Evolutionary conservation across 2,329 filamentous ascomycete genomes (phyloP), one percentile per base, ranked within the genome.

Genomic region (Pseudocercospora eumusae): DNA sequence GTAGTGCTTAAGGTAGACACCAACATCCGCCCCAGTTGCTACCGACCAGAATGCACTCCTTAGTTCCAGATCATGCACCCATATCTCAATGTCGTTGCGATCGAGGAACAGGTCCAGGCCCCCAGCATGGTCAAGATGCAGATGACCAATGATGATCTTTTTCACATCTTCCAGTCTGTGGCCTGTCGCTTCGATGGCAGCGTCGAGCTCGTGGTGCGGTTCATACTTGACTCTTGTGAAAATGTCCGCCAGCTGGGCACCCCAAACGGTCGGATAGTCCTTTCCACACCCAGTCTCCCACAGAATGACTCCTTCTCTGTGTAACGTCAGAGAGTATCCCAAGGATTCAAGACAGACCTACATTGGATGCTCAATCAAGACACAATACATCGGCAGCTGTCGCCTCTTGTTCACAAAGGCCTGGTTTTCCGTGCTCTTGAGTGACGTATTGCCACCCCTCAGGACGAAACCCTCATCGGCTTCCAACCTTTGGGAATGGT

Each of bases 401-500:
- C 78, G 73, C 11, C 79, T 74, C 64, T 79, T 78, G 69, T 78
- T 78, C 45, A 73, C 70, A 50, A 77, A 77, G 20, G 75, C 68
- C 23, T 69, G 61, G 63, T 76, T 65, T 55, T 70, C 64, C 8
- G 71, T 76, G 66, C 71, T 76, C 27, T 64, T 53, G 9, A 74
- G 65, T 56, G 76, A 77, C 20, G 75, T 71, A 64, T 81, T 80
- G 18, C 66, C 76, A 53, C 77, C 78, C 15, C 76, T 73, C 18
- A 79, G 65, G 5, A 80, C 71, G 72, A 79, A 82, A 42, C 75
- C 79, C 62, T 82, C 80, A 63, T 83, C 80, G 42, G 71, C 75
- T 68, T 81, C 76, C 3, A 82, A 70, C 63, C 74, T 77, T 11
- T 80, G 80, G 7, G 81, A 69, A 23, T 13, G 36, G 9, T 54